These are phyloP conservation scores for Acanthochlamys bracteata DNA, from an alignment of 106 monocot species.

Conservation along the genomic window DNA sequence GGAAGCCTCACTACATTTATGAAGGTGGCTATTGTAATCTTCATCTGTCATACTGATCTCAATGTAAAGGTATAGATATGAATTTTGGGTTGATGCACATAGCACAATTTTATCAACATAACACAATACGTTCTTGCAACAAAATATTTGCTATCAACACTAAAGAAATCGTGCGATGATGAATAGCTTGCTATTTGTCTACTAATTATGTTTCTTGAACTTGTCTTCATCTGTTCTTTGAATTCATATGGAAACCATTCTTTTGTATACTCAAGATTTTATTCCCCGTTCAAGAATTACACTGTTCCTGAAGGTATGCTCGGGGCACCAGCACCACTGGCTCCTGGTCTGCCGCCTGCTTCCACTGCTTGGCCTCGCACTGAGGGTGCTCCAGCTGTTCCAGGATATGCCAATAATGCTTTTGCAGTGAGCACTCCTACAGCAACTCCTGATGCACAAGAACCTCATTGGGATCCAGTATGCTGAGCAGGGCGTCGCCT, in stretches of 20 bases:
- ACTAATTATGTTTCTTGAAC: background rate
- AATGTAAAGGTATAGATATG: constrained; percentile 77
- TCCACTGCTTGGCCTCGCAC: constrained; percentile 30
- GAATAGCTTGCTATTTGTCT: background rate
- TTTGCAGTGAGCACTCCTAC: constrained; percentile 8
- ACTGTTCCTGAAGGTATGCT: constrained; percentile 58
- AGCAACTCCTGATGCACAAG: constrained; percentile 15
- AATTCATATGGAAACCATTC: no score
- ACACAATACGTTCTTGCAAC: background rate
- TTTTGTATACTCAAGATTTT: no score
- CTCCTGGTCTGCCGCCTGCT: constrained; percentile 22
- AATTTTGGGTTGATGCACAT: constrained; percentile 14
- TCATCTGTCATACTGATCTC: constrained; percentile 96
- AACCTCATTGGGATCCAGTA: constrained; percentile 45
- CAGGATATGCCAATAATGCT: constrained; percentile 15
- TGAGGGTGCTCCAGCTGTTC: constrained; percentile 21
- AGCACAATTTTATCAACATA: background rate
- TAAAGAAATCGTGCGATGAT: background rate
- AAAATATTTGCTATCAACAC: background rate
- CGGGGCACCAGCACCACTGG: constrained; percentile 25
- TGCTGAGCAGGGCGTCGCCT: constrained; percentile 14
- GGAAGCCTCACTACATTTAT: constrained; percentile 96
- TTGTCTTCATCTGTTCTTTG: no score
- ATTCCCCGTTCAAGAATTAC: constrained; percentile 33
- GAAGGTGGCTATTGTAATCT: constrained; percentile 98